Base-by-base conservation (phyloP, 2,329 filamentous ascomycete species). In the Tolypocladium inflatum region DNA sequence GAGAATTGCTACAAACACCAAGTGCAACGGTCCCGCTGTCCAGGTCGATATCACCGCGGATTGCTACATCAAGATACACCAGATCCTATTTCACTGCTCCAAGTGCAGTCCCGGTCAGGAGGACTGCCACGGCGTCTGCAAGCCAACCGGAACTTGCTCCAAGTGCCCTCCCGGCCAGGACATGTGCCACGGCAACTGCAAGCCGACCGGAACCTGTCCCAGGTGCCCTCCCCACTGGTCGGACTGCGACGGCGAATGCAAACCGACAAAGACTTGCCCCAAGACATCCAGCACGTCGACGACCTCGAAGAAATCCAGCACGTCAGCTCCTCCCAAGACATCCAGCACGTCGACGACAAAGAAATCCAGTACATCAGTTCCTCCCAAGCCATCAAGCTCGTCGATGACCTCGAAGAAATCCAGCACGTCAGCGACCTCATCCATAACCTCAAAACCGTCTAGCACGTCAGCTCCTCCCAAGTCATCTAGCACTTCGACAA, bases 1-100 rank as follows among this genome's bases (percentile, higher is more conserved):
- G 4, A 3, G 6, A 30, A 30, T 1, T 5, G 1, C 1, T 30
- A 30, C 5, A 5, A 30, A 30, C 6, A 1, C 2, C 4, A 26
- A 21, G n/a, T 43, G 42, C 42, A 30, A 6, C 26, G 26, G 26
- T 30, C 26, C 26, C 26, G 26, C 26, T 30, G 5, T 30, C 26
- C 4, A 6, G 6, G 1, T 13, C 26, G 26, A 30, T 30, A 30
- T 30, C 26, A 6, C 4, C 4, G 26, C 6, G 26, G 5, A 30
- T 30, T 30, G 26, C 26, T 6, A 30, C 26, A 5, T 30, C 3
- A 3, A 4, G 2, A 30, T 30, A 4, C 6, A 30, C 5, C 5
- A 30, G 3, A 30, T 30, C 26, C 26, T 30, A 30, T 30, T 30
- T 30, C 26, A 30, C 11, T 43, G 42, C 42, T 23, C n/a, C 9